These are phyloP conservation scores for Neocucurbitaria cava DNA, from an alignment of 2,329 filamentous ascomycete genomes.

Conservation along the genomic window DNA sequence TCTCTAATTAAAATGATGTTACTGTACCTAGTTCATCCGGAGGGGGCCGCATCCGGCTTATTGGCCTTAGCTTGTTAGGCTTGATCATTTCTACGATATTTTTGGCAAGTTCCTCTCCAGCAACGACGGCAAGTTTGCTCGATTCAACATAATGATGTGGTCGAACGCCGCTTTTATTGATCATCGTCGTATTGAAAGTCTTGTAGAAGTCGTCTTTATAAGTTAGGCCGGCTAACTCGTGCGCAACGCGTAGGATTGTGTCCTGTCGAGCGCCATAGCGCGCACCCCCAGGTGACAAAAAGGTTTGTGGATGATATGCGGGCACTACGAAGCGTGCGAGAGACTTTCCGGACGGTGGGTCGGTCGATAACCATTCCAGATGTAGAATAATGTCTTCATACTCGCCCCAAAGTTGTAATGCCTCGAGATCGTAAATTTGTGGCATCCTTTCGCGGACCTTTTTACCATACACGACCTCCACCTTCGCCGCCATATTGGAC, in stretches of 20 bases:
- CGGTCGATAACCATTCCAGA: neutral
- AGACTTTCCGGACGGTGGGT: neutral
- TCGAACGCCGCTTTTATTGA: neutral
- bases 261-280: neutral
- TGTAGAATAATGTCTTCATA: neutral
- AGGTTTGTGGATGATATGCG: neutral
- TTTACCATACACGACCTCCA: neutral
- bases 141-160: neutral
- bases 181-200: neutral
- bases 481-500: neutral
- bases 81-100: neutral
- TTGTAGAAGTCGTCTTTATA: neutral
- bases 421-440: neutral
- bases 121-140: neutral
- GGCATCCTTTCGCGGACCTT: neutral
- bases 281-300: neutral
- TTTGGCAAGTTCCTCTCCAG: neutral
- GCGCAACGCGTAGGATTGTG: neutral
- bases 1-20: neutral
- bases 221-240: neutral
- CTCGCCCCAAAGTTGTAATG: neutral
- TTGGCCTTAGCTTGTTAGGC: neutral
- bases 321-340: neutral
- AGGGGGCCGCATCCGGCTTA: neutral
- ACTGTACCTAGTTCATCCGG: neutral